These are phyloP conservation scores for Climacium dendroides DNA, from an alignment of 225 moss, liverwort and hornwort species.

Conservation along the genomic window DNA sequence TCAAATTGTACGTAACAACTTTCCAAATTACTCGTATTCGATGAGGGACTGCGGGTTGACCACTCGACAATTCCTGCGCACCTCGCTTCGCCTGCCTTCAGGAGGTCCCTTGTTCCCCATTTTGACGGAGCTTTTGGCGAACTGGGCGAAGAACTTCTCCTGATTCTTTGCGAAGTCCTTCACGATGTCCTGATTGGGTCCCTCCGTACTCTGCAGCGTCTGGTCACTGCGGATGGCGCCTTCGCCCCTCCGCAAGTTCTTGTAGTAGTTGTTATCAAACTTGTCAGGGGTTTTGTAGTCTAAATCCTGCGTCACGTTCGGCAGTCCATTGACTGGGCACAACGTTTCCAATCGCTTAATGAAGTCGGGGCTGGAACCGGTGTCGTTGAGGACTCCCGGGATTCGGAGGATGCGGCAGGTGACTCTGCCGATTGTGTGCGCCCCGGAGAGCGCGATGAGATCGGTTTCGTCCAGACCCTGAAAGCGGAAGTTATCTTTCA, in stretches of 20 bases:
- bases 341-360: not conserved
- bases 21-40: not conserved
- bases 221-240: constrained; percentile 47
- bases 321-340: not conserved
- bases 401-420: constrained; percentile 11
- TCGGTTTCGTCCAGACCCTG: constrained; percentile 17
- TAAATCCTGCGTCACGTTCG: not conserved
- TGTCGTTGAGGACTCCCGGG: constrained; percentile 26
- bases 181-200: not conserved
- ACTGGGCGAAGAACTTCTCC: constrained; percentile 22
- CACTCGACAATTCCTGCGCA: constrained; percentile 37
- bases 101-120: constrained; percentile 30
- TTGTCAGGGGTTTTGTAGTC: constrained; percentile 15
- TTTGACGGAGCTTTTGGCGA: constrained; percentile 26
- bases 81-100: constrained; percentile 1
- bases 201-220: constrained; percentile 2
- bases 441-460: constrained; percentile 49
- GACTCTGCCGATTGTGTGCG: constrained; percentile 66
- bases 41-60: constrained; percentile 6
- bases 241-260: constrained; percentile 18
- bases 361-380: not conserved
- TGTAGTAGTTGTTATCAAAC: constrained; percentile 70
- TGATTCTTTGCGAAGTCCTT: constrained; percentile 11
- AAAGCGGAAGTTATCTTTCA: not conserved
- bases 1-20: not conserved